Evolutionary conservation across 345 rosid genomes (phyloP).

Genomic region (Chamaenerion angustifolium): DNA sequence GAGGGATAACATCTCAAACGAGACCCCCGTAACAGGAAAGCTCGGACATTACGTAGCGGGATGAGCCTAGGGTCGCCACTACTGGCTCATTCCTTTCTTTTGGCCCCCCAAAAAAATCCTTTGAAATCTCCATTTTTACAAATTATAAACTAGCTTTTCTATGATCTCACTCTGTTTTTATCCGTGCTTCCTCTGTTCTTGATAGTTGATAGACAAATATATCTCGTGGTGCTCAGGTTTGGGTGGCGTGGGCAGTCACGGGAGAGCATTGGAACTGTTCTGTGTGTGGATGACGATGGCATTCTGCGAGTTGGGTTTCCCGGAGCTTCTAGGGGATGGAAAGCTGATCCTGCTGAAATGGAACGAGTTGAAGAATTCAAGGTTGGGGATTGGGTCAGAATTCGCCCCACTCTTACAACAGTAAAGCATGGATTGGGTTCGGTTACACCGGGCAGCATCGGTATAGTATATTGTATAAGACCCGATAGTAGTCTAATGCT

Average conservation of each 20-base stretch:
- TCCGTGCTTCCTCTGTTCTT: no score
- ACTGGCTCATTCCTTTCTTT: no score
- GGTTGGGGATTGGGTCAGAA: conserved; percentile 98
- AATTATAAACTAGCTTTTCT: no score
- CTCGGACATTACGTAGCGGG: no score
- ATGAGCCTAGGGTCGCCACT: no score
- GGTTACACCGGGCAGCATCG: conserved; percentile 94
- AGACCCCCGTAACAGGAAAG: no score
- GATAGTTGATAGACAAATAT: no score
- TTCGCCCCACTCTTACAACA: conserved; percentile 78
- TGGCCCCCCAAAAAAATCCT: no score
- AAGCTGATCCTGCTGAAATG: conserved; percentile 99
- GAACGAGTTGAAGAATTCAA: conserved; percentile 98
- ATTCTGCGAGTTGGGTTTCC: conserved; percentile 97
- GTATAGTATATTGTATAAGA: conserved; percentile 82
- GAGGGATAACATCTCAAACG: no score
- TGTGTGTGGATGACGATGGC: conserved; percentile 97
- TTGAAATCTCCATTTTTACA: no score
- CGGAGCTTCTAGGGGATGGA: conserved; percentile 99
- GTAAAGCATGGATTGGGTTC: conserved; percentile 92
- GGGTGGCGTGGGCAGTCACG: conserved; percentile 92
- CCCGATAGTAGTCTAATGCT: conserved; percentile 87
- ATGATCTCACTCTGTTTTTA: no score
- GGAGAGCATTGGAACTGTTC: conserved; percentile 91
- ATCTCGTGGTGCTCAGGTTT: conserved; percentile 30